phyloP scores from a whole-genome alignment of 1,139 yeast genomes.

The Taphrina communis region DNA sequence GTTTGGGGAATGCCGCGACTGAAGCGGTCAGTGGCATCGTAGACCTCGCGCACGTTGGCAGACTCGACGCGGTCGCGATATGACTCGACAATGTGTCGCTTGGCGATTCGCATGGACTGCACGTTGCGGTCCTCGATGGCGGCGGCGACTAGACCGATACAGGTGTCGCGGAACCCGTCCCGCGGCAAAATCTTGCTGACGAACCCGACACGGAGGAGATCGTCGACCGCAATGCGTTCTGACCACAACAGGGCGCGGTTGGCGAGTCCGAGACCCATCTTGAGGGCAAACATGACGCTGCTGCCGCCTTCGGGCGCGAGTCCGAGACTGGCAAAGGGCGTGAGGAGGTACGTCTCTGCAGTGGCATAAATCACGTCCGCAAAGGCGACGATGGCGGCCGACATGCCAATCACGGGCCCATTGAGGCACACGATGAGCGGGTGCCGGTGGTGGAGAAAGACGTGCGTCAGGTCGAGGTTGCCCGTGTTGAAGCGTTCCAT shows the following conservation, averaged over 20 bases:
- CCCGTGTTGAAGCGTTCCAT: conserved; percentile 67
- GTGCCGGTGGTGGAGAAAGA: conserved; percentile 74
- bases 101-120: conserved; percentile 29
- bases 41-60: conserved; percentile 25
- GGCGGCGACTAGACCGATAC: conserved; percentile 59
- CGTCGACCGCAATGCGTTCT: conserved; percentile 68
- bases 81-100: conserved; percentile 17
- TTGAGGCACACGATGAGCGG: conserved; percentile 76
- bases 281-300: conserved; percentile 67
- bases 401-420: conserved; percentile 86
- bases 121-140: conserved; percentile 66
- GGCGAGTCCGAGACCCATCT: conserved; percentile 77
- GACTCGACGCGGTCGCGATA: conserved; percentile 26
- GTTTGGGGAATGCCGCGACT: conserved; percentile 34
- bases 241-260: conserved; percentile 76
- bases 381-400: conserved; percentile 73
- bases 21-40: conserved; percentile 35
- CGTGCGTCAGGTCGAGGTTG: conserved; percentile 70
- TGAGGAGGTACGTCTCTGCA: conserved; percentile 65
- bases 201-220: conserved; percentile 65
- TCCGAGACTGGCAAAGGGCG: conserved; percentile 85
- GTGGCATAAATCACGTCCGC: conserved; percentile 80
- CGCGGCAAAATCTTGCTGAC: conserved; percentile 63
- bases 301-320: conserved; percentile 84
- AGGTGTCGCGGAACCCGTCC: conserved; percentile 47